Evolutionary conservation across 2,329 filamentous ascomycete species (phyloP).

Genomic region (Exserohilum turcica): DNA sequence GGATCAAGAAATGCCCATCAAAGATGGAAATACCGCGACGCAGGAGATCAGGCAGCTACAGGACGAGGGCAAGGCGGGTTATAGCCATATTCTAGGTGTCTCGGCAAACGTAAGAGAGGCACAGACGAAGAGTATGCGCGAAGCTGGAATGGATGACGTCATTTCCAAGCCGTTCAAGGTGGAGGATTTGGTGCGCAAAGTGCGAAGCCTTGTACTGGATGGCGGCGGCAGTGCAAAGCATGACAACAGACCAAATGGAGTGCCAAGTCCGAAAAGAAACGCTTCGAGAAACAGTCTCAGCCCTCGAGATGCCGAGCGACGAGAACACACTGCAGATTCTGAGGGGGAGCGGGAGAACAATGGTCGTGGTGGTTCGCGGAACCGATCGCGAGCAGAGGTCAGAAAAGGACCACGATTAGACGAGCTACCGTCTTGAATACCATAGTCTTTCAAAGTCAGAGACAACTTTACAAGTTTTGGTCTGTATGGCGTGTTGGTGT

Average conservation of each 20-base stretch:
- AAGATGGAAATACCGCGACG: slow-evolving; percentile 51
- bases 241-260: slow-evolving; percentile 6
- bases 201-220: slow-evolving; percentile 27
- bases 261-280: not conserved
- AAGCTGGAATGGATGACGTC: slow-evolving; percentile 48
- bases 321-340: not conserved
- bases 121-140: slow-evolving; percentile 41
- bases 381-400: slow-evolving; percentile 2
- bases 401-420: not conserved
- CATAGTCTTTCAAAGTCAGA: not conserved
- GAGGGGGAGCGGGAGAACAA: slow-evolving; percentile 6
- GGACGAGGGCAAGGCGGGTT: slow-evolving; percentile 36
- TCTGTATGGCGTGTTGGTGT: not conserved
- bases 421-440: not conserved
- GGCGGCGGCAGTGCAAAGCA: slow-evolving; percentile 10
- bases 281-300: not conserved
- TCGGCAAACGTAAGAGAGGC: slow-evolving; percentile 47
- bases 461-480: not conserved
- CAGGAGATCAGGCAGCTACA: slow-evolving; percentile 48
- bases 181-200: slow-evolving; percentile 40
- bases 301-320: not conserved
- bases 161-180: slow-evolving; percentile 50
- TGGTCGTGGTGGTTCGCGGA: slow-evolving; percentile 12
- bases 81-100: slow-evolving; percentile 46
- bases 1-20: slow-evolving; percentile 54